A percentile compares a stretch with the other conserved stretches of the same genome.
Evolutionary conservation across 345 rosid species (phyloP).

Genomic region (Lumnitzera littorea): DNA sequence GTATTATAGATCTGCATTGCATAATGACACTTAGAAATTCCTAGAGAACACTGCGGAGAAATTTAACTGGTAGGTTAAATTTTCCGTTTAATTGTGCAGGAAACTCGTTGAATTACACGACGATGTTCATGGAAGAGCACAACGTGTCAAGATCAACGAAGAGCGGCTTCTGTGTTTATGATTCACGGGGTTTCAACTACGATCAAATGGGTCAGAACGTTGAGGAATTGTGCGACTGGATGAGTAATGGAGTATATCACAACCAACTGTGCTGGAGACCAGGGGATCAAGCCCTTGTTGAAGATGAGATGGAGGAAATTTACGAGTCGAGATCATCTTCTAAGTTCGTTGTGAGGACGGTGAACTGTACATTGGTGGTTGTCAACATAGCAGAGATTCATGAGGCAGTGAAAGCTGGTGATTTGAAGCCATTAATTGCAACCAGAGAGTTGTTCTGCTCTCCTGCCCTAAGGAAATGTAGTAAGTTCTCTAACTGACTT

Average conservation of each 20-base stretch:
- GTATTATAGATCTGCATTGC: too few species aligned
- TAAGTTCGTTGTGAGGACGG: conserved; percentile 36
- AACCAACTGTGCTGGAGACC: conserved; percentile 38
- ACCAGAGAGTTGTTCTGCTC: conserved; percentile 32
- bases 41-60: background rate
- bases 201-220: conserved; percentile 19
- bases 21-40: too few species aligned
- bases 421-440: conserved; percentile 36
- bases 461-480: conserved; percentile 36
- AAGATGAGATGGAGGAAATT: conserved; percentile 15
- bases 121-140: conserved; percentile 51
- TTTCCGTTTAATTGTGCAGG: conserved; percentile 14
- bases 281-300: conserved; percentile 17
- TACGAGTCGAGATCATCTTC: conserved; percentile 18
- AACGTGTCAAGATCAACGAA: conserved; percentile 42
- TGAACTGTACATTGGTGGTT: conserved; percentile 47
- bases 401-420: conserved; percentile 31
- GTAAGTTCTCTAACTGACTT: conserved; percentile 22
- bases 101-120: conserved; percentile 18
- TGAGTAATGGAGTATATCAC: conserved; percentile 48
- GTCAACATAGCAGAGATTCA: conserved; percentile 38
- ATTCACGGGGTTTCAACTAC: conserved; percentile 46
- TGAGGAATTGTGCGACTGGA: conserved; percentile 44
- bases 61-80: background rate
- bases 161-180: conserved; percentile 48